Base-by-base conservation (phyloP, 2,329 filamentous ascomycete genomes). In the Penicillium sclerotiorum region DNA sequence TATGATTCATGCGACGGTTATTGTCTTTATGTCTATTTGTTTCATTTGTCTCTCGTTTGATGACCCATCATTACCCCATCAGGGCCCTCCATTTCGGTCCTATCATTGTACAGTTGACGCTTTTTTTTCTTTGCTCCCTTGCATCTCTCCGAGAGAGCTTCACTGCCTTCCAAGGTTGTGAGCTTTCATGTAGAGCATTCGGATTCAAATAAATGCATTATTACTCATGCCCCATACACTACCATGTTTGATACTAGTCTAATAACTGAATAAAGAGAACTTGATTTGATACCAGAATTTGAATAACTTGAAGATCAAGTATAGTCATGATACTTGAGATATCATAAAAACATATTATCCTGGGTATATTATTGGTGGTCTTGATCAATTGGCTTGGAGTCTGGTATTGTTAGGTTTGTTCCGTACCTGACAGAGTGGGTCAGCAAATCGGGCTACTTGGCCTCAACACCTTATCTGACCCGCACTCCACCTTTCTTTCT, bases 391-490 rank as follows among this genome's bases (percentile, higher is more conserved):
- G n/a, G n/a, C n/a, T n/a, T n/a, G n/a, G n/a, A n/a, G n/a, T n/a
- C n/a, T n/a, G n/a, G 37, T 11, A 22, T 8, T 27, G 30, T 11
- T 25, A 23, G 28, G 8, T 35, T 12, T 23, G 8, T 6, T 22
- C 11, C 15, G 44, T 46, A 46, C 36, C 33, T 46, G 44, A 47
- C 30, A 42, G 23, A 49, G 52, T 51, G 49, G 49, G 56, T 44
- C 55, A n/a, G 25, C 25, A 45, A 58, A 59, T 59, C 57, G 55
- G 59, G 38, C 53, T 59, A 62, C 54, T 60, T 63, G 61, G 61
- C 61, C 61, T 61, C 61, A 61, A 59, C 56, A 52, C 47, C 56
- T 61, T 62, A 62, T 62, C 59, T 50, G 42, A 53, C 40, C 40
- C 40, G 53, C 39, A 53, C 57, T 59, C 56, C 56, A 54, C 54